Evolutionary conservation across 1,284 basidiomycete species (phyloP), one percentile per base, ranked within the genome.

Genomic region (Trametes hirsuta): DNA sequence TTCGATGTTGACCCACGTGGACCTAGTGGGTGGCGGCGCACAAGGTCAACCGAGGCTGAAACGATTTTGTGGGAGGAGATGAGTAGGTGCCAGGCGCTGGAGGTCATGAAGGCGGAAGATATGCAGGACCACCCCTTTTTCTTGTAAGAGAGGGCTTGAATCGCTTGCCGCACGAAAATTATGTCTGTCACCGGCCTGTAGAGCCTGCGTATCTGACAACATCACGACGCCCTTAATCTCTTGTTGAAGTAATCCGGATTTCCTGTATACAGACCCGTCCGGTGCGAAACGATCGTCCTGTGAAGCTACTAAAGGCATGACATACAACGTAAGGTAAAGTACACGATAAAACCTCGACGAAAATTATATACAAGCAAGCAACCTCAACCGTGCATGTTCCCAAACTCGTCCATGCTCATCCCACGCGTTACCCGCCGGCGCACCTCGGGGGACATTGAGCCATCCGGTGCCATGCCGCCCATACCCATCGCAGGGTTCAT

Each of bases 341-440:
- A 40, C 21, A 55, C 10, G 3, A 12, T 4, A 14, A 39, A 40
- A 34, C 21, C 5, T 41, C 45, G 22, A 42, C 12, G 40, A n/a
- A 14, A 41, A 55, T 5, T 15, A 50, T n/a, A 45, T 12, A 47
- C 41, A 51, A 58, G 36, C 42, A 24, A 35, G 51, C 41, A 57
- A 54, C 52, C 46, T 55, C 53, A 67, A 6, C 64, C 64, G 47
- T 68, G 65, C 65, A 68, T 68, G 34, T 58, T 60, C 36, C 68
- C 68, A 39, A 68, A 69, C 44, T 68, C 68, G 15, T 69, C 68
- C 53, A 63, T 65, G 41, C 67, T 65, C 67, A 69, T 69, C 45
- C 65, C 67, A 22, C 68, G 49, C 44, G 67, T 68, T 49, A 69
- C 63, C 18, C 67, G 61, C 51, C 68, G 53, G 21, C 68, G 64